Conservation (phyloP, 2,329 filamentous ascomycete species). For the Pseudogymnoascus sp. region DNA sequence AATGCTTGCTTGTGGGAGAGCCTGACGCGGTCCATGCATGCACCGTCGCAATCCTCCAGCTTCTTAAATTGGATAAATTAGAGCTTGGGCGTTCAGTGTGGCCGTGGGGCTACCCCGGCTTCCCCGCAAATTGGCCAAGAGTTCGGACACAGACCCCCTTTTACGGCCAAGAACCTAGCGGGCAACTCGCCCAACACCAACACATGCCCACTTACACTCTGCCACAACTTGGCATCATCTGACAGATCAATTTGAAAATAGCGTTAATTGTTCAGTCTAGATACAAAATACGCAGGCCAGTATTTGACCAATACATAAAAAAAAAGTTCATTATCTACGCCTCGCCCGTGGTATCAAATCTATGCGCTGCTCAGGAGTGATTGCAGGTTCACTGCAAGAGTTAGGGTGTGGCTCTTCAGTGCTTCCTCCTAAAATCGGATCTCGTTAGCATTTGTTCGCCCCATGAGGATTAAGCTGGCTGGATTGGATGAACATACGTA, state of each 20-base stretch:
- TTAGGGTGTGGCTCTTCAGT: constrained; percentile 38
- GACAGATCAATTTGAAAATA: not conserved
- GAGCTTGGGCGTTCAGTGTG: not conserved
- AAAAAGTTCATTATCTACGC: not conserved
- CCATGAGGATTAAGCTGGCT: not conserved
- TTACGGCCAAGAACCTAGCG: not conserved
- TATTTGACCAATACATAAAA: not conserved
- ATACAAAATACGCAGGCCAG: not conserved
- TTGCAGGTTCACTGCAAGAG: constrained; percentile 35
- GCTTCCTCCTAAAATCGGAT: constrained; percentile 31
- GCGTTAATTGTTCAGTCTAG: not conserved
- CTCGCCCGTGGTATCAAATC: not conserved
- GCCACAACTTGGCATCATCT: not conserved
- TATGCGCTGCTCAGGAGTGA: not conserved
- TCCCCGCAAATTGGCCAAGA: not conserved
- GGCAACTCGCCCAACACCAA: not conserved
- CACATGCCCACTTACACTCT: not conserved
- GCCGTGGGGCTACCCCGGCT: not conserved
- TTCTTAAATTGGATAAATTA: not conserved
- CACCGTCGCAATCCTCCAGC: not conserved
- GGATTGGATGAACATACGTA: constrained; percentile 30
- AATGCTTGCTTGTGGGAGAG: not conserved
- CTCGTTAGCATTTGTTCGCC: not conserved
- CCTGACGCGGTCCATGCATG: not conserved
- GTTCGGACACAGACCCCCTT: not conserved